A percentile compares a stretch with the other conserved stretches of the same genome.
phyloP scores from a whole-genome alignment of 177 flowering plant genomes.

The Tripterygium wilfordii region DNA sequence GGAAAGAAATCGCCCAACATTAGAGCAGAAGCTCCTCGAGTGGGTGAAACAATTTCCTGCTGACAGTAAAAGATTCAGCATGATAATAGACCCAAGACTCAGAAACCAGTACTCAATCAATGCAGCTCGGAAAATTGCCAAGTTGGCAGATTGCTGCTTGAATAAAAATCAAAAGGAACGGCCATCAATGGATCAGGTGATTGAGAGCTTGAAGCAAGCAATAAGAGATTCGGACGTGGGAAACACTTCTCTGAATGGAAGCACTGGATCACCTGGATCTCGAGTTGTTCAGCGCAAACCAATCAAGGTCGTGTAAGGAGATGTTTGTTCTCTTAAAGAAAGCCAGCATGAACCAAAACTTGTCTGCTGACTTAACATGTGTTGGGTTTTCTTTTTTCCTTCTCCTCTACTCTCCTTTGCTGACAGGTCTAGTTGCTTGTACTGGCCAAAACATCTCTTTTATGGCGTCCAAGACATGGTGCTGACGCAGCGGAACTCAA shows the following conservation, averaged over 20 bases:
- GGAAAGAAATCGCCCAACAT: conserved; percentile 46
- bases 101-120: conserved; percentile 33
- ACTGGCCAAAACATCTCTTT: too few relatives aligned
- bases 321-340: too few relatives aligned
- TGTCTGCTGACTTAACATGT: too few relatives aligned
- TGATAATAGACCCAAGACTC: conserved; percentile 58
- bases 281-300: not conserved
- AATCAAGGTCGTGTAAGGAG: not conserved
- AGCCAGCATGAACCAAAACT: too few relatives aligned
- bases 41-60: conserved; percentile 68
- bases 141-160: conserved; percentile 57
- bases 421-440: too few relatives aligned
- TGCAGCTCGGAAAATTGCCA: conserved; percentile 51
- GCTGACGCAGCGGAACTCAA: too few relatives aligned
- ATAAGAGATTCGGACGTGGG: conserved; percentile 30
- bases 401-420: too few relatives aligned
- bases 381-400: too few relatives aligned
- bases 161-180: conserved; percentile 40
- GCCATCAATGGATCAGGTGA: conserved; percentile 53
- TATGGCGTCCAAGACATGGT: too few relatives aligned
- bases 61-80: conserved; percentile 45
- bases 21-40: conserved; percentile 58
- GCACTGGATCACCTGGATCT: conserved; percentile 7
- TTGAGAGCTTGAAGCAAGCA: conserved; percentile 40
- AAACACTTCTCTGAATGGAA: conserved; percentile 8